Base-by-base conservation (phyloP, 2,329 filamentous ascomycete species). In the Shiraia bambusicola region DNA sequence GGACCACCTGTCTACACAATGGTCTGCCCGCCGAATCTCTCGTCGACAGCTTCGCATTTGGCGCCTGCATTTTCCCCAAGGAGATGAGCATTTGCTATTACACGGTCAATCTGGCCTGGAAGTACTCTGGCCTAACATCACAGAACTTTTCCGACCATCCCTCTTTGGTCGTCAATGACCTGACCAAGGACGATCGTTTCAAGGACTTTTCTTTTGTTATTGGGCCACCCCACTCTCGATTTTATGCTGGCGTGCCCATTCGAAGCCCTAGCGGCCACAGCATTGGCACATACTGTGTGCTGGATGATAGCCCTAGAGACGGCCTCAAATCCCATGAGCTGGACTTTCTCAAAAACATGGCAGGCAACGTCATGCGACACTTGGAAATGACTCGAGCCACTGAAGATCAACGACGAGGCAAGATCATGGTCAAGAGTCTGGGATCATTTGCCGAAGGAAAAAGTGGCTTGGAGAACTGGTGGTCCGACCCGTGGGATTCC, bases 231-330 rank as follows among this genome's bases (percentile, higher is more conserved):
- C 61, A 44, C 25, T 54, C 58, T 13, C 57, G 62, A 3, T 82
- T 82, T 54, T 80, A 81, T 44, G 78, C 78, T 5, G 78, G 77
- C 13, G 81, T 84, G 0, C 83, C 83, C 0, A 78, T 87, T 39
- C 74, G 76, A 17, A 81, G 79, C 3, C 75, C 75, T 0, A 76
- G 74, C 26, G 75, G 78, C 19, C 76, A 78, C 51, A 74, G 76
- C 33, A 80, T 87, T 40, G 83, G 83, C 8, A 76, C 74, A 9
- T 81, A 82, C 44, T 77, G 78, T 37, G 75, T 85, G 2, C 67
- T 82, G 3, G 82, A 85, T 50, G 75, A 78, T 30, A 70, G 72
- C n/a, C 75, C 78, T 0, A 76, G 79, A 11, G 54, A 76, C 29
- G 76, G 75, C 0, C 55, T 86, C 13, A 67, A 66, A 9, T 55